phyloP scores from a whole-genome alignment of 805 yeast genomes.

The Blastobotrys chiropterorum region DNA sequence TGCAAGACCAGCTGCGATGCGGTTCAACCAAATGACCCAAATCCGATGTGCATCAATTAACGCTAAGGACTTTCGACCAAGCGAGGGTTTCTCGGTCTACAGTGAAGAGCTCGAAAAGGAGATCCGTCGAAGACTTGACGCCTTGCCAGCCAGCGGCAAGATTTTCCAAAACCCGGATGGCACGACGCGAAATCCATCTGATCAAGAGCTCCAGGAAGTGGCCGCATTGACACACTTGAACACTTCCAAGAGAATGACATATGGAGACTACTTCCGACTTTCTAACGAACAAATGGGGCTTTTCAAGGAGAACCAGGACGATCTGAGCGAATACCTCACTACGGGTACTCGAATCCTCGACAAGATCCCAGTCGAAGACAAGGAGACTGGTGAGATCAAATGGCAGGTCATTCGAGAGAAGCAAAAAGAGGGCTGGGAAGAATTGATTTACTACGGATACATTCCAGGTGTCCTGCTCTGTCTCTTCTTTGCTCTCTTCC shows the following conservation, averaged over 20 bases:
- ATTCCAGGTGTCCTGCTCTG: slow-evolving; percentile 63
- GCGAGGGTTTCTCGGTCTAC: slow-evolving; percentile 17
- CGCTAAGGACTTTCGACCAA: slow-evolving; percentile 19
- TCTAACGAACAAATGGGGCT: slow-evolving; percentile 49
- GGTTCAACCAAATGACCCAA: not conserved
- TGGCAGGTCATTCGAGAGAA: slow-evolving; percentile 74
- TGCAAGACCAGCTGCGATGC: not conserved
- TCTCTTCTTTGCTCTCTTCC: slow-evolving; percentile 45
- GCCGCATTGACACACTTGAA: slow-evolving; percentile 64
- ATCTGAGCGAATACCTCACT: slow-evolving; percentile 47
- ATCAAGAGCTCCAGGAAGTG: slow-evolving; percentile 59
- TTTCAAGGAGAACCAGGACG: slow-evolving; percentile 55
- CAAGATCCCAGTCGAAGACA: slow-evolving; percentile 77
- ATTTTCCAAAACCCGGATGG: slow-evolving; percentile 74
- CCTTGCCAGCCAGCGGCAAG: slow-evolving; percentile 58
- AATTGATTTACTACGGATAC: slow-evolving; percentile 61
- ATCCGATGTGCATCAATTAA: slow-evolving; percentile 8
- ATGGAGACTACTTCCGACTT: slow-evolving; percentile 41
- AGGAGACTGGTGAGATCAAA: slow-evolving; percentile 67
- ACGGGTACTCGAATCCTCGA: slow-evolving; percentile 65
- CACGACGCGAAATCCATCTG: slow-evolving; percentile 60
- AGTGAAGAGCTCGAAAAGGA: slow-evolving; percentile 31
- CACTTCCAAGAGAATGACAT: slow-evolving; percentile 48
- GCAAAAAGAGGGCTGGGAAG: slow-evolving; percentile 82
- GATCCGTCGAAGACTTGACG: slow-evolving; percentile 54